A percentile compares a stretch with the other conserved stretches of the same genome.
Evolutionary conservation across 345 rosid species (phyloP).

Genomic region (sweet orange (Citrus sinensis)): DNA sequence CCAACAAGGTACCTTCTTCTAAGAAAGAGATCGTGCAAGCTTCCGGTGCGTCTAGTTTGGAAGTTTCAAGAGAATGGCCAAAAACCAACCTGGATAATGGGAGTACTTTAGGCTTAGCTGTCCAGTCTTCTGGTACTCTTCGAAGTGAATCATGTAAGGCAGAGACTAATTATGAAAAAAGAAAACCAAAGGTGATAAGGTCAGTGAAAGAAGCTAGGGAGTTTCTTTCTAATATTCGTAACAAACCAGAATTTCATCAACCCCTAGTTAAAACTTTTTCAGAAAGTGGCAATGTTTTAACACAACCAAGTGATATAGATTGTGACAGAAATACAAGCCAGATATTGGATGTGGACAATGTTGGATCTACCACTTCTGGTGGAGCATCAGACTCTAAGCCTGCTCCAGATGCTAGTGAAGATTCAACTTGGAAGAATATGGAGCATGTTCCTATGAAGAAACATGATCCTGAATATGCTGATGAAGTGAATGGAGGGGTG

Average conservation of each 20-base stretch:
- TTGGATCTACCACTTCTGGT: constrained; percentile 3
- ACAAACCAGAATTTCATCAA: constrained; percentile 22
- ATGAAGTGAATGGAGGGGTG: constrained; percentile 12
- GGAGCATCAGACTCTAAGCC: constrained; percentile 27
- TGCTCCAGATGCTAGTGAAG: constrained; percentile 24
- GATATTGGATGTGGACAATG: constrained; percentile 16
- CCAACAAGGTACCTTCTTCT: constrained; percentile 19
- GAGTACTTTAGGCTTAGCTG: constrained; percentile 11
- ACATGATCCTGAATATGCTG: constrained; percentile 23
- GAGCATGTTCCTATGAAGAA: constrained; percentile 22
- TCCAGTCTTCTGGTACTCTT: constrained; percentile 33
- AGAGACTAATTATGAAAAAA: constrained; percentile 24
- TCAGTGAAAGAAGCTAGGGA: constrained; percentile 88
- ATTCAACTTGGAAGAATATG: constrained; percentile 16
- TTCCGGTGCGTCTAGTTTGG: constrained; percentile 21
- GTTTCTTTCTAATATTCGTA: constrained; percentile 50
- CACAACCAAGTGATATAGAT: constrained; percentile 14
- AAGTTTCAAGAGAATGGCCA: constrained; percentile 22
- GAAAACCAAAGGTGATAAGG: constrained; percentile 55
- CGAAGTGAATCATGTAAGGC: constrained; percentile 17
- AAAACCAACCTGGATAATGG: constrained; percentile 7
- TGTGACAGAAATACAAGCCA: constrained; percentile 22
- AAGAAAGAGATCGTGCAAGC: constrained; percentile 25
- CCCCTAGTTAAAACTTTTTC: constrained; percentile 15
- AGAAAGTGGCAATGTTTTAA: constrained; percentile 23